phyloP scores from a whole-genome alignment of 73 alveolate species.

The Diophrys sp. region DNA sequence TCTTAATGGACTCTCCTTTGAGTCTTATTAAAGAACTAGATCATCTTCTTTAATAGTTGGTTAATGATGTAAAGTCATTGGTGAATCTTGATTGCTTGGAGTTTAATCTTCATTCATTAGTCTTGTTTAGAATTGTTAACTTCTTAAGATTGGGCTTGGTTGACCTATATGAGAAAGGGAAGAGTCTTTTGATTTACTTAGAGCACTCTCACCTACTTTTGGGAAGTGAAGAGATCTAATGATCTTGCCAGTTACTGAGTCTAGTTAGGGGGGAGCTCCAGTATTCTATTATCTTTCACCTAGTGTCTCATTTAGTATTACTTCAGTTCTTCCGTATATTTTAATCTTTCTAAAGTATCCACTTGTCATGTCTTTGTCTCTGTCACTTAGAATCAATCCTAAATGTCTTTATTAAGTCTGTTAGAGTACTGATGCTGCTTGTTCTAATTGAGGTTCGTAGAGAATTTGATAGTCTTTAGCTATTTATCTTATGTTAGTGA shows the following conservation, averaged over 20 bases:
- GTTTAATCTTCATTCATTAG: too few species aligned
- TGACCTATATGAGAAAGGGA: neutral
- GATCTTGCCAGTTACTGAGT: neutral
- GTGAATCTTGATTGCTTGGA: too few species aligned
- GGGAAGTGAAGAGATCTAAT: neutral
- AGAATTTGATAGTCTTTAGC: neutral
- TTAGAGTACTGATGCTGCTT: neutral
- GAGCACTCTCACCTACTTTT: neutral
- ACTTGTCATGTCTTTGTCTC: neutral
- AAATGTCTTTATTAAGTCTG: neutral
- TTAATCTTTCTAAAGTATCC: slow-evolving; percentile 7
- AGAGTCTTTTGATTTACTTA: neutral
- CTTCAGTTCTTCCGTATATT: neutral
- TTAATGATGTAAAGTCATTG: too few species aligned
- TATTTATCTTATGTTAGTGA: neutral
- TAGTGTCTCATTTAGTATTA: neutral
- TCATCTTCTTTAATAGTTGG: too few species aligned
- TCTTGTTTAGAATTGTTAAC: neutral
- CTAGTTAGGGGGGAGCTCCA: too few species aligned
- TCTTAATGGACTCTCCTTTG: too few species aligned
- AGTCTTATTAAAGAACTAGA: too few species aligned
- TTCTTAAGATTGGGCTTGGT: neutral
- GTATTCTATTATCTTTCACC: slow-evolving; percentile 2
- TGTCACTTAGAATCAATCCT: neutral
- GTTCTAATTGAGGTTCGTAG: neutral